Conservation (phyloP, 495 filamentous ascomycete genomes). For the Aspergillus incahuasiensis region DNA sequence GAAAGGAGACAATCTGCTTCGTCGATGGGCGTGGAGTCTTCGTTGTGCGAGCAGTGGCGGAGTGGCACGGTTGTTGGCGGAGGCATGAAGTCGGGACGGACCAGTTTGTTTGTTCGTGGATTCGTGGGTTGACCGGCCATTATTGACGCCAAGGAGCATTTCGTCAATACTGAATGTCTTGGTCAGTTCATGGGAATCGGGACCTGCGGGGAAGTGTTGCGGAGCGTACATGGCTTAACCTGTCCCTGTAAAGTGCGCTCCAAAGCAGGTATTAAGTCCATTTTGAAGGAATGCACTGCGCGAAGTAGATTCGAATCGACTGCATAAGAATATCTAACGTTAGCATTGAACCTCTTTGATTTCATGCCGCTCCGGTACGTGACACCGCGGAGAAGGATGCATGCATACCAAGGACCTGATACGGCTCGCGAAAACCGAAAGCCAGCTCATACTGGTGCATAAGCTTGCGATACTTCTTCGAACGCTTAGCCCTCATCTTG, state of each 20-base stretch:
- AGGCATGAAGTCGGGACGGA: conserved; percentile 39
- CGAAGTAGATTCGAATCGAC: conserved; percentile 78
- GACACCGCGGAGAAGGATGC: not conserved
- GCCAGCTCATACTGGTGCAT: conserved; percentile 85
- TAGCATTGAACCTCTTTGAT: no score
- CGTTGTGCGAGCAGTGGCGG: conserved; percentile 84
- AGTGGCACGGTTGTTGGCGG: conserved; percentile 61
- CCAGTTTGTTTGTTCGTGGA: conserved; percentile 41
- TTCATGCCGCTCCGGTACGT: not conserved
- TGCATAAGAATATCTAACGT: no score
- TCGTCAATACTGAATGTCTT: conserved; percentile 50
- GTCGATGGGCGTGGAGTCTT: conserved; percentile 68
- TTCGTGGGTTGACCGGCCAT: conserved; percentile 43
- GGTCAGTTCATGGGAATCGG: not conserved
- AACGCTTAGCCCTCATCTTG: conserved; percentile 81
- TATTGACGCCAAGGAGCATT: conserved; percentile 50
- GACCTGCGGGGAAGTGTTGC: not conserved
- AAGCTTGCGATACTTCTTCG: conserved; percentile 93
- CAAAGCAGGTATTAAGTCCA: conserved; percentile 68
- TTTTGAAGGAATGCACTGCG: conserved; percentile 69
- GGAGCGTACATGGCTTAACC: conserved; percentile 73
- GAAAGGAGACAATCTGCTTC: conserved; percentile 73
- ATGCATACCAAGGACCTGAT: conserved; percentile 75
- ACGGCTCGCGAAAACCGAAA: conserved; percentile 87
- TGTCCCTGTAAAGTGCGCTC: conserved; percentile 72